phyloP scores from a whole-genome alignment of 2,329 filamentous ascomycete species.

The Phaeosphaeriaceae sp. region DNA sequence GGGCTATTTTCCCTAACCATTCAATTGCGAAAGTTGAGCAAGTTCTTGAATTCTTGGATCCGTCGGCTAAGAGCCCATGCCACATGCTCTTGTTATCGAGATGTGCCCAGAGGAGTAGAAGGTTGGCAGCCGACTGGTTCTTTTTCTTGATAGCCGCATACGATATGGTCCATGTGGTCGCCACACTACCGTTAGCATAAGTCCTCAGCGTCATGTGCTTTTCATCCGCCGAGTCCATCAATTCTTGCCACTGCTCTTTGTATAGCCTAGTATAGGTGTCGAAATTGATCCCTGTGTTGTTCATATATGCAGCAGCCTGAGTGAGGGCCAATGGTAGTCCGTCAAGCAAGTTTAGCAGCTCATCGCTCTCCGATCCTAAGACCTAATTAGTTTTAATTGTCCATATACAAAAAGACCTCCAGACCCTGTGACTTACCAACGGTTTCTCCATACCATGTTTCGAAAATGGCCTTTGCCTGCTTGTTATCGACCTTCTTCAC shows the following conservation, averaged over 20 bases:
- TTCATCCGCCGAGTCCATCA: conserved; percentile 19
- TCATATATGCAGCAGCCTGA: conserved; percentile 1
- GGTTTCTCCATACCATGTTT: conserved; percentile 19
- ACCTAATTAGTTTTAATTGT: no score
- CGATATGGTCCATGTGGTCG: conserved; percentile 40
- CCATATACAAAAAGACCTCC: no score
- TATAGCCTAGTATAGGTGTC: conserved; percentile 30
- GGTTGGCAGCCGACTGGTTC: conserved; percentile 23
- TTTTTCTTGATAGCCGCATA: conserved; percentile 31
- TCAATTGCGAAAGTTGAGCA: conserved; percentile 12
- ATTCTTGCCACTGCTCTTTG: conserved; percentile 32
- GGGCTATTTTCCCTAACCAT: conserved; percentile 18
- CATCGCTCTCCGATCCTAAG: conserved; percentile 3
- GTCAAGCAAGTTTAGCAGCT: conserved; percentile 20
- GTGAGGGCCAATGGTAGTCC: conserved; percentile 31
- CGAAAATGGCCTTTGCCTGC: conserved; percentile 24
- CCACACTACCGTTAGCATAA: conserved; percentile 33
- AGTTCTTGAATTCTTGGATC: conserved; percentile 2
- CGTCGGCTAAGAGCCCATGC: conserved; percentile 28
- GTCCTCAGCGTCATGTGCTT: conserved; percentile 22
- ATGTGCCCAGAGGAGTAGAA: conserved; percentile 39
- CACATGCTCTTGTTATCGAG: conserved; percentile 34
- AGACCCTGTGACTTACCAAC: conserved; percentile 13
- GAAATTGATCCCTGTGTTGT: conserved; percentile 21
- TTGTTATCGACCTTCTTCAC: conserved; percentile 15